A percentile compares a stretch with the other conserved stretches of the same genome.
Evolutionary conservation across 202 grass and related monocot genomes (phyloP).

Genomic region (Schoenoplectus tabernaemontani): DNA sequence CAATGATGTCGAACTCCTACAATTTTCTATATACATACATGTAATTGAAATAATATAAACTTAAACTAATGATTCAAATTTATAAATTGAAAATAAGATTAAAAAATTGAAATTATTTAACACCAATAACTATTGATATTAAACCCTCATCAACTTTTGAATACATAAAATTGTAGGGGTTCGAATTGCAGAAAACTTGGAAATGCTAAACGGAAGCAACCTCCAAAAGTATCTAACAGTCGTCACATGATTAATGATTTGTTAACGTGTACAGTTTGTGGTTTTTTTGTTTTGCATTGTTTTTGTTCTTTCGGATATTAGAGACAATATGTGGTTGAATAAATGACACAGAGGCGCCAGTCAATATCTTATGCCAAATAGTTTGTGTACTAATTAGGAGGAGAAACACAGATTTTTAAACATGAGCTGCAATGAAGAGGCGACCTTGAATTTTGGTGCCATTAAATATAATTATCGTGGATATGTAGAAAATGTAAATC

Average conservation of each 20-base stretch:
- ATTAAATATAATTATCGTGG: neutral
- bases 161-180: neutral
- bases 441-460: neutral
- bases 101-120: neutral
- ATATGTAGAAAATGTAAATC: neutral
- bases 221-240: neutral
- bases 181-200: neutral
- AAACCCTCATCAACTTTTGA: neutral
- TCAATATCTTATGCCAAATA: neutral
- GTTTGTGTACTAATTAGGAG: neutral
- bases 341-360: neutral
- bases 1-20: too few relatives aligned
- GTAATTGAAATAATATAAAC: too few relatives aligned
- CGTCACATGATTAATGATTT: constrained; percentile 1
- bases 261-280: neutral
- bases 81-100: too few relatives aligned
- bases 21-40: too few relatives aligned
- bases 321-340: neutral
- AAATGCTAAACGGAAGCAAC: neutral
- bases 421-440: neutral
- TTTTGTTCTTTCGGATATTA: neutral
- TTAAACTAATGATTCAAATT: too few relatives aligned
- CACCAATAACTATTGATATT: neutral
- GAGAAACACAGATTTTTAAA: neutral
- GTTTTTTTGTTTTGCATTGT: neutral